Percentiles rank a stretch among this genome's conserved stretches.
Evolutionary conservation across 2,329 filamentous ascomycete genomes (phyloP).

Genomic region (Coniochaeta prunicola): DNA sequence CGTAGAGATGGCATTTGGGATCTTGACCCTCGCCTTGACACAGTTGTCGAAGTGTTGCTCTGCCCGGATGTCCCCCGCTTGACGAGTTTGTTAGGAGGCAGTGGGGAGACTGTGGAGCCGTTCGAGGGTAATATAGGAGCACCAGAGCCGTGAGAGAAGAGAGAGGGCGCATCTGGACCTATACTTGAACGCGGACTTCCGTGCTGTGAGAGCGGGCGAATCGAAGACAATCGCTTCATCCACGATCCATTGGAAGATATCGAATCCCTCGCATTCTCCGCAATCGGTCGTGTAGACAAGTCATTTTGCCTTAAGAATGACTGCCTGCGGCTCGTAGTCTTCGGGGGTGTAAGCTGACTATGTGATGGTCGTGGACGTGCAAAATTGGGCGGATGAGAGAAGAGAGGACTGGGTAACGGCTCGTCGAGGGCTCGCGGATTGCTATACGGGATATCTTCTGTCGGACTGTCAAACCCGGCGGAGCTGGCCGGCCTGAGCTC

Average conservation of each 20-base stretch:
- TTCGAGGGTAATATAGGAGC: slow-evolving; percentile 51
- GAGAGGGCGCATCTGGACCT: slow-evolving; percentile 57
- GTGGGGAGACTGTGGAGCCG: slow-evolving; percentile 30
- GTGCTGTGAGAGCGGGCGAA: slow-evolving; percentile 56
- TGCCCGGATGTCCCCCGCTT: slow-evolving; percentile 59
- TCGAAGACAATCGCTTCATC: slow-evolving; percentile 60
- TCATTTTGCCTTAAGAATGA: slow-evolving; percentile 34
- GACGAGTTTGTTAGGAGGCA: slow-evolving; percentile 68
- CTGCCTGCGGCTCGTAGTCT: slow-evolving; percentile 30
- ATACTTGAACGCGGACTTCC: slow-evolving; percentile 58
- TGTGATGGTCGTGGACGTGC: slow-evolving; percentile 22
- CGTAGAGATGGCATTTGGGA: slow-evolving; percentile 60
- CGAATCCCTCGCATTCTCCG: slow-evolving; percentile 46
- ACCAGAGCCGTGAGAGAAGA: slow-evolving; percentile 61
- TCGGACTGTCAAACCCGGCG: slow-evolving; percentile 9
- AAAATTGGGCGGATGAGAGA: slow-evolving; percentile 19
- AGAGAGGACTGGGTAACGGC: slow-evolving; percentile 11
- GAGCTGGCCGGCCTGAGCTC: slow-evolving; percentile 14
- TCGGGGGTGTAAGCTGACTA: slow-evolving; percentile 34
- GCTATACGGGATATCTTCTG: slow-evolving; percentile 19
- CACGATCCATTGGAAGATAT: slow-evolving; percentile 59
- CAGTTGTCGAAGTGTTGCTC: slow-evolving; percentile 32
- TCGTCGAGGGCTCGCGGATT: slow-evolving; percentile 12
- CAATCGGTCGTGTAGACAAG: slow-evolving; percentile 24
- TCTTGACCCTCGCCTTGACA: slow-evolving; percentile 41